phyloP scores from a whole-genome alignment of 169 alveolate genomes.

The Plasmodium chabaudi region DNA sequence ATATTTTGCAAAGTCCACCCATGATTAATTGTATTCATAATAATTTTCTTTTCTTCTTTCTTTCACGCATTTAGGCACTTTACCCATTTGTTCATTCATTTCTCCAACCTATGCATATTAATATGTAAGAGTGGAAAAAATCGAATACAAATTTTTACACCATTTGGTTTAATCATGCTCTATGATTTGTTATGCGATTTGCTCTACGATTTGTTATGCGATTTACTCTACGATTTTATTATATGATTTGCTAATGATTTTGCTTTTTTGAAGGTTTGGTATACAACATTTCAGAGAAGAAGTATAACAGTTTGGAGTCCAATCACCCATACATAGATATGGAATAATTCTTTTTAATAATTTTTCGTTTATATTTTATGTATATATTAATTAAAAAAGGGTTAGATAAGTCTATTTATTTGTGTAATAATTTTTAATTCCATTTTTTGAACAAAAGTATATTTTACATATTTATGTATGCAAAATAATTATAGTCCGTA shows the following conservation, averaged over 20 bases:
- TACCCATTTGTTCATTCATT: conserved; percentile 67
- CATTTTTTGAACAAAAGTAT: no score
- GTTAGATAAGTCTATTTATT: neutral
- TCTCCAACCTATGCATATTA: conserved; percentile 36
- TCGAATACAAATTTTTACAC: neutral
- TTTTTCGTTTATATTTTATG: neutral
- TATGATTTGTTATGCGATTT: no score
- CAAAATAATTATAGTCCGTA: no score
- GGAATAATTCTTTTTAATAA: neutral
- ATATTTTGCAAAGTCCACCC: neutral
- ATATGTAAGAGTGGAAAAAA: conserved; percentile 36
- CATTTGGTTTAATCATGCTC: neutral
- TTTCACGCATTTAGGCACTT: conserved; percentile 31
- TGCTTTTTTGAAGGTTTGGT: conserved; percentile 48
- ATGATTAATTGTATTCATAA: no score
- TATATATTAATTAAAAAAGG: neutral
- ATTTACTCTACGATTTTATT: no score
- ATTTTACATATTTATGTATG: no score
- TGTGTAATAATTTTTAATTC: neutral
- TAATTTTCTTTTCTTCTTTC: neutral
- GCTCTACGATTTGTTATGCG: no score
- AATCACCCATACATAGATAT: conserved; percentile 56
- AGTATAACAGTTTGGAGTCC: conserved; percentile 33
- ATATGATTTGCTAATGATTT: no score
- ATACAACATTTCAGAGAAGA: conserved; percentile 39